Evolutionary conservation across 83 land plant genomes (phyloP).

Genomic region (Picea abies): DNA sequence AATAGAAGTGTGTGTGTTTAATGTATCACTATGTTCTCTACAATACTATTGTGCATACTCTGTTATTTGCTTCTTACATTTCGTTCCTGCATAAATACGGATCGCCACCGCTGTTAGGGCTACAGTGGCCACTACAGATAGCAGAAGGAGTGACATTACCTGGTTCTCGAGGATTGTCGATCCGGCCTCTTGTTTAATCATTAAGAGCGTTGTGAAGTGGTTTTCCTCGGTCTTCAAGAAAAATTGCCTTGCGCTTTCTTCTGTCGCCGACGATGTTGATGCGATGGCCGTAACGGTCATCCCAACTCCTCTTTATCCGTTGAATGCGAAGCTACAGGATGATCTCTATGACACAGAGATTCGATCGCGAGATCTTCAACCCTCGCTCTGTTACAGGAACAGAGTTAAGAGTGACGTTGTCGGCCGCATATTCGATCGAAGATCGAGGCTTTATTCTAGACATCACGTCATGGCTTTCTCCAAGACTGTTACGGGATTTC

Average conservation of each 20-base stretch:
- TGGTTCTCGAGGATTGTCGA: constrained; percentile 41
- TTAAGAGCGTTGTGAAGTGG: constrained; percentile 23
- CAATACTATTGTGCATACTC: too few relatives aligned
- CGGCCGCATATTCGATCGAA: background rate
- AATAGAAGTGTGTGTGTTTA: too few relatives aligned
- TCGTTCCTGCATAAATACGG: too few relatives aligned
- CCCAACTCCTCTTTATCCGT: background rate
- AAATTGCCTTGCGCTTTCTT: constrained; percentile 23
- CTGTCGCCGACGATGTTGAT: background rate
- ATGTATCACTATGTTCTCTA: too few relatives aligned
- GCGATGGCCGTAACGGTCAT: background rate
- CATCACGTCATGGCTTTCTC: too few relatives aligned
- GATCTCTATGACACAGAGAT: background rate
- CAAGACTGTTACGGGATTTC: too few relatives aligned
- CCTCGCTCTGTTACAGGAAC: background rate
- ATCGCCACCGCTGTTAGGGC: background rate
- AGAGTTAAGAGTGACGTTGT: background rate
- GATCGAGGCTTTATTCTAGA: background rate
- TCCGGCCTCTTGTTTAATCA: constrained; percentile 42
- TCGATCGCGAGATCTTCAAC: background rate
- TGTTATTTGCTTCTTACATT: too few relatives aligned
- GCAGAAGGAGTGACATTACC: constrained; percentile 2
- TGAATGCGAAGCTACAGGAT: background rate
- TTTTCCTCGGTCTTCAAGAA: constrained; percentile 39
- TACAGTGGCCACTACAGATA: background rate